Evolutionary conservation across 805 yeast species (phyloP), one percentile per base, ranked within the genome.

Genomic region (Yamadazyma akitaensis): DNA sequence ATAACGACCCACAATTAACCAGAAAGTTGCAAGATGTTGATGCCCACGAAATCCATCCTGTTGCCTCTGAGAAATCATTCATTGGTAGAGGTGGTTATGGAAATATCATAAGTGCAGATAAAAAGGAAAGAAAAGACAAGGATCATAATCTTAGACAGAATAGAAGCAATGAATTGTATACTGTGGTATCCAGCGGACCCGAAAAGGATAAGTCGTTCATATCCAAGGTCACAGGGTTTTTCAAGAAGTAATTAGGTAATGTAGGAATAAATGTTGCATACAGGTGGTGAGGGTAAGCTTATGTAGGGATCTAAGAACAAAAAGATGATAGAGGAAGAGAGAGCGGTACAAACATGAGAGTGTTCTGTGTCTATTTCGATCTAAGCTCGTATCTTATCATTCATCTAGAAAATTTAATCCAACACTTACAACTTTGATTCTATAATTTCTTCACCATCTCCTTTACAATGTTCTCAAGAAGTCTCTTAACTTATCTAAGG

Each of bases 81-180:
- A 72, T 81, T 26, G 87, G 87, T 19, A 70, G 87, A 51, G 86
- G 87, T 9, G 87, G 87, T 1, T 81, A 76, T 59, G 87, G 87
- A 11, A 81, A 82, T 54, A 77, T 80, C 49, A 66, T 76, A 19
- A 58, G 58, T 33, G 59, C 64, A 13, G 63, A 58, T 35, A 62
- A 70, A 18, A 50, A 57, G 28, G 33, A 40, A 56, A n/a, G 19
- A 14, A 26, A 61, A 43, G 37, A 14, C n/a, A 28, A 28, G 32
- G 32, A 28, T 28, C 32, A 11, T 28, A 28, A 28, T 28, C 35
- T 30, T 31, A 34, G 26, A 24, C 36, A 42, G n/a, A 19, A 35
- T 28, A 36, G 17, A 13, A 18, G 33, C 10, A 25, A 35, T 6
- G 63, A 65, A 47, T 58, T 70, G 41, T 67, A 65, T 49, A 51